Percentiles rank a stretch among this genome's conserved stretches.
phyloP scores from a whole-genome alignment of 441 rosid species.

The Cnidoscolus chayamansa region DNA sequence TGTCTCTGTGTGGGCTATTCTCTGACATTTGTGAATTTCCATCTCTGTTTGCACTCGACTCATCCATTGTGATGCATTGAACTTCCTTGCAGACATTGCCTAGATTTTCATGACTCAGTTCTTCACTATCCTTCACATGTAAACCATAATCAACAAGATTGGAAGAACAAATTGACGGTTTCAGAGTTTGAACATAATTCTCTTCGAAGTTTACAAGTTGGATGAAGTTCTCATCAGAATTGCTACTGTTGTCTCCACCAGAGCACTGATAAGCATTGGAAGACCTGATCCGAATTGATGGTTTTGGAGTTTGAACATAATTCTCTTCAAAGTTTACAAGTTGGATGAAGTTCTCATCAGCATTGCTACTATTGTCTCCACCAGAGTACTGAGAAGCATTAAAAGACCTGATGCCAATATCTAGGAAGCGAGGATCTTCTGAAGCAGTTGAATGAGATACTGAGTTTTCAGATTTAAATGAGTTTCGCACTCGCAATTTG shows the following conservation, averaged over 20 bases:
- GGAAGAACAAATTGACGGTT: slow-evolving; percentile 33
- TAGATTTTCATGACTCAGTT: slow-evolving; percentile 42
- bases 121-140: slow-evolving; percentile 36
- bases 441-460: slow-evolving; percentile 34
- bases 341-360: slow-evolving; percentile 54
- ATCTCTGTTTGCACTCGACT: slow-evolving; percentile 29
- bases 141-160: slow-evolving; percentile 30
- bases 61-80: slow-evolving; percentile 51
- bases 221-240: slow-evolving; percentile 55
- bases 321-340: slow-evolving; percentile 50
- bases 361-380: slow-evolving; percentile 48
- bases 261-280: slow-evolving; percentile 52
- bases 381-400: slow-evolving; percentile 55
- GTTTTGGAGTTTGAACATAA: slow-evolving; percentile 35
- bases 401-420: slow-evolving; percentile 37
- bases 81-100: slow-evolving; percentile 58
- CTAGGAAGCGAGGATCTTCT: slow-evolving; percentile 32
- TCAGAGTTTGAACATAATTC: slow-evolving; percentile 36
- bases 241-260: slow-evolving; percentile 46
- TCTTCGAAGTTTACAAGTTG: slow-evolving; percentile 53
- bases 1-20: slow-evolving; percentile 25
- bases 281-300: slow-evolving; percentile 35
- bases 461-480: slow-evolving; percentile 58
- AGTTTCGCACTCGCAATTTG: slow-evolving; percentile 60
- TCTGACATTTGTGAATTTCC: slow-evolving; percentile 30